Percentiles rank a stretch among this genome's conserved stretches.
phyloP scores from a whole-genome alignment of 2,329 filamentous ascomycete genomes.

The Ilyonectria robusta region DNA sequence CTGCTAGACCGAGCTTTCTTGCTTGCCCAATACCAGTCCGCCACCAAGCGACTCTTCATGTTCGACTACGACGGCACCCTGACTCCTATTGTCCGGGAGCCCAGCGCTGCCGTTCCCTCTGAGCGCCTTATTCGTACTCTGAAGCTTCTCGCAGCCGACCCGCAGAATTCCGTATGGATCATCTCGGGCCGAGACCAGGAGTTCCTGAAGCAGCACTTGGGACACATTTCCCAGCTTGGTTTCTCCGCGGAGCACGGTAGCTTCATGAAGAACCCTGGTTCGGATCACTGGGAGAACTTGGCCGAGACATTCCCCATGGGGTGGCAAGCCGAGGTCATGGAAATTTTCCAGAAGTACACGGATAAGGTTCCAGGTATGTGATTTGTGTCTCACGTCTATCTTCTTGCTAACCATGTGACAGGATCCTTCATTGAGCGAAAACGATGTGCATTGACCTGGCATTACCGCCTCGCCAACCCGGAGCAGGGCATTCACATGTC shows the following conservation, averaged over 20 bases:
- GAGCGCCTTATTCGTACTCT: conserved; percentile 85
- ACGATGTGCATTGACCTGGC: conserved; percentile 95
- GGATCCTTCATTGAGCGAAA: conserved; percentile 95
- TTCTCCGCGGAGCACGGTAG: conserved; percentile 97
- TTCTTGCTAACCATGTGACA: conserved; percentile 50
- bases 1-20: conserved; percentile 82
- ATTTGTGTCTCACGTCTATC: not conserved
- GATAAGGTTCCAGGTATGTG: conserved; percentile 83
- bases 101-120: conserved; percentile 89
- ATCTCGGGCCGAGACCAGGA: conserved; percentile 95
- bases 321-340: conserved; percentile 89
- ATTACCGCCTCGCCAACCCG: conserved; percentile 92
- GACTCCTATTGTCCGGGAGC: conserved; percentile 94
- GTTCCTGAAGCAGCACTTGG: conserved; percentile 91
- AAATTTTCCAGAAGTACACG: conserved; percentile 89
- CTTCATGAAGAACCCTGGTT: conserved; percentile 87
- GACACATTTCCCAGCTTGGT: conserved; percentile 90
- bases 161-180: conserved; percentile 94
- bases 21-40: conserved; percentile 79
- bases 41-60: conserved; percentile 91
- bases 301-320: conserved; percentile 90
- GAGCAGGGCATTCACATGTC: conserved; percentile 87
- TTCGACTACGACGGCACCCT: conserved; percentile 99
- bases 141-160: conserved; percentile 83
- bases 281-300: conserved; percentile 87